Evolutionary conservation across 495 filamentous ascomycete genomes (phyloP).

Genomic region (Aspergillus ellipticus): DNA sequence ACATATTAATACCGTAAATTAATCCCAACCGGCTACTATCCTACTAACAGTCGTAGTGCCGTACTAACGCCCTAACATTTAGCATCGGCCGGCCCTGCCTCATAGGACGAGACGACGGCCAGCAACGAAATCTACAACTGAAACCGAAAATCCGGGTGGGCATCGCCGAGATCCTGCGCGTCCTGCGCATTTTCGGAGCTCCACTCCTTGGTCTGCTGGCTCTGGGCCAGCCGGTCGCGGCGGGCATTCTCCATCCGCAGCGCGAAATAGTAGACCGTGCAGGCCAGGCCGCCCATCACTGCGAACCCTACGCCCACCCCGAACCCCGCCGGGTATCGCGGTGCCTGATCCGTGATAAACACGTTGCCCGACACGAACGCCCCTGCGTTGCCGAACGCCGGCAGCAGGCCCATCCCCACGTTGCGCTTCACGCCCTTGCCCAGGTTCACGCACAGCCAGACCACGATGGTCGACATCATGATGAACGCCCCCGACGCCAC

Average conservation of each 20-base stretch:
- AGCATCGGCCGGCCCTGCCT: too few species aligned
- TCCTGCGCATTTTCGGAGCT: slow-evolving; percentile 44
- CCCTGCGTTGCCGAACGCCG: slow-evolving; percentile 50
- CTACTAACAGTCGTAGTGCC: too few species aligned
- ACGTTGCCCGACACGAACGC: slow-evolving; percentile 54
- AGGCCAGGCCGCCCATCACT: slow-evolving; percentile 45
- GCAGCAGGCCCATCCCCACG: slow-evolving; percentile 48
- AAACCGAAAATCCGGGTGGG: slow-evolving; percentile 55
- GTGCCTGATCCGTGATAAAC: slow-evolving; percentile 46
- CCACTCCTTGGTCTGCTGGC: slow-evolving; percentile 49
- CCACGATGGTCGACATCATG: slow-evolving; percentile 42
- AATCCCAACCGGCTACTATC: too few species aligned
- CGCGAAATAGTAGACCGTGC: slow-evolving; percentile 38
- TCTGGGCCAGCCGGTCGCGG: slow-evolving; percentile 33
- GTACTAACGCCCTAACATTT: too few species aligned
- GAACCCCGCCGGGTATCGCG: slow-evolving; percentile 48
- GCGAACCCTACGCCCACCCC: slow-evolving; percentile 45
- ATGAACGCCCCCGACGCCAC: slow-evolving; percentile 46
- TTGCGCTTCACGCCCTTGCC: slow-evolving; percentile 57
- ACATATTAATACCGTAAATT: too few species aligned
- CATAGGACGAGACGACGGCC: too few species aligned
- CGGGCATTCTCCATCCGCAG: slow-evolving; percentile 46
- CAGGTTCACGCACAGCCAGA: slow-evolving; percentile 54
- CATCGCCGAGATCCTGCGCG: slow-evolving; percentile 56
- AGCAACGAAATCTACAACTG: slow-evolving; percentile 1